Base-by-base conservation (phyloP, 495 filamentous ascomycete genomes). In the Xylaria telfairii region DNA sequence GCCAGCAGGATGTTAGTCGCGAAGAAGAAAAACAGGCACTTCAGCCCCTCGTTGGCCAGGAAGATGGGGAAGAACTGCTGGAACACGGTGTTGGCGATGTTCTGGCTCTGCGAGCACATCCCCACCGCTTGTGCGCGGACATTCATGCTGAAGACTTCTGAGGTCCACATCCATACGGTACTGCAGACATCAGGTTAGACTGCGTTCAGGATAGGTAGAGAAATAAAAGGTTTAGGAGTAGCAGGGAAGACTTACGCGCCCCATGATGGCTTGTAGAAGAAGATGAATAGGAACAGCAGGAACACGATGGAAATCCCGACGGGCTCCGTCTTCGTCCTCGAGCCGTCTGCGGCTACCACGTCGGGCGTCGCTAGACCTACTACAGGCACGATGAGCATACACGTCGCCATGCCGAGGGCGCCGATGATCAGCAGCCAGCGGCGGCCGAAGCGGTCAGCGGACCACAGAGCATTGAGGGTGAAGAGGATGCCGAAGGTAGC, bases 181-280 rank as follows among this genome's bases (percentile, higher is more conserved):
- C 64, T 66, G 10, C 42, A 9, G 10, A 26, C 2, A 19, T 47
- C 26, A 37, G n/a, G 41, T 44, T 26, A 46, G 37, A 19, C 5
- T 47, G 8, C 4, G n/a, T 42, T n/a, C 9, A 2, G 17, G 26
- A 64, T 15, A 6, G 26, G 47, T 15, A 6, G 1, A 42, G 28
- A 32, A 4, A 4, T 5, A 63, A n/a, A 2, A 63, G 6, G n/a
- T 10, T 26, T 28, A 13, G 21, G 9, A 9, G 12, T 3, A 41
- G 6, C 3, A 39, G 7, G 37, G 51, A 28, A 28, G 26, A 67
- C 65, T 68, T 68, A 68, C 66, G 89, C 89, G 34, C 89, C 88
- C 89, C 88, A 91, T 2, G 87, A 89, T 3, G 89, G 89, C 76
- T 90, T 91, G 78, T 91, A 91, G 82, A 91, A 90, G 77, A 91